These are phyloP conservation scores for Catharanthus roseus DNA, from an alignment of 257 asterid species.

Conservation along the genomic window DNA sequence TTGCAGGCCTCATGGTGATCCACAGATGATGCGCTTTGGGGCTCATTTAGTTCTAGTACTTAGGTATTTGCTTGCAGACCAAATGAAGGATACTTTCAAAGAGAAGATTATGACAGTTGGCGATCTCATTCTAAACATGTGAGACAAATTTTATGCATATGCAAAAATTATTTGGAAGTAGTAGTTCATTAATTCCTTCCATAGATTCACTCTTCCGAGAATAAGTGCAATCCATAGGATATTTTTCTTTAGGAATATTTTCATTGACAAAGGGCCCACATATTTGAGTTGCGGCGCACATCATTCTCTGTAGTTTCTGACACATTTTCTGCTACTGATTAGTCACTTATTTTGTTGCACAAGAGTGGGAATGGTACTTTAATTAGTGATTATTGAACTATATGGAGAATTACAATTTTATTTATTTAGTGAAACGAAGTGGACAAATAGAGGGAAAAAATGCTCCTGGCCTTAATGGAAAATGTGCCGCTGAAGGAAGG, in stretches of 20 bases:
- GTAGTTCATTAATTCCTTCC: background rate
- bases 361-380: background rate
- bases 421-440: background rate
- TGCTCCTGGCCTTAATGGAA: too few species aligned
- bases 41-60: constrained; percentile 96
- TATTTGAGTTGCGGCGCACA: background rate
- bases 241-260: background rate
- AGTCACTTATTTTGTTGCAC: background rate
- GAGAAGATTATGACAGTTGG: constrained; percentile 90
- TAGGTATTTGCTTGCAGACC: constrained; percentile 72
- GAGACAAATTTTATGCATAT: constrained; percentile 25
- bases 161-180: background rate
- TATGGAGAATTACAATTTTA: background rate
- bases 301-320: background rate
- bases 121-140: constrained; percentile 93
- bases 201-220: background rate
- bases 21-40: constrained; percentile 98
- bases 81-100: constrained; percentile 69
- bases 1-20: constrained; percentile 99
- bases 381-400: background rate
- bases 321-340: background rate
- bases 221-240: background rate
- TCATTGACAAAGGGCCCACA: background rate
- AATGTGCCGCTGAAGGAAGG: background rate
- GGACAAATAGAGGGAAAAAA: background rate